These are phyloP conservation scores for Hygrophoropsis aurantiaca DNA, from an alignment of 768 basidiomycete species.

Conservation along the genomic window DNA sequence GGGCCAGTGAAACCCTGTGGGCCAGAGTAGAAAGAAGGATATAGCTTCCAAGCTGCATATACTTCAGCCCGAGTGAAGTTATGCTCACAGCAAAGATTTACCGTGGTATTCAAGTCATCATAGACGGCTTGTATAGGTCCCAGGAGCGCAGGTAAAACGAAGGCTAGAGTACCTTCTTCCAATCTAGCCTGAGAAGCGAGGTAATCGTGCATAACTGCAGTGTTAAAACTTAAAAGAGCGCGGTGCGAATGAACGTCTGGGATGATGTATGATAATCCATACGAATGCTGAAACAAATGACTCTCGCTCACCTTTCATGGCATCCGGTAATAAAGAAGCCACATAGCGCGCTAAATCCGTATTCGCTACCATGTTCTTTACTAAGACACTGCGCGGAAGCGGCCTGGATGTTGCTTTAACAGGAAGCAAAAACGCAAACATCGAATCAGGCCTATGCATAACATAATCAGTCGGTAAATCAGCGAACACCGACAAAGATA, in stretches of 20 bases:
- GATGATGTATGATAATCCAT: slow-evolving; percentile 3
- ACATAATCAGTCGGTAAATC: neutral
- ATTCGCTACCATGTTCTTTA: slow-evolving; percentile 74
- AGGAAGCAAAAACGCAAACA: slow-evolving; percentile 68
- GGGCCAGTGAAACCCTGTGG: slow-evolving; percentile 58
- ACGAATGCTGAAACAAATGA: slow-evolving; percentile 11
- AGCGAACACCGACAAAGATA: neutral
- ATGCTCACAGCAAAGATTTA: slow-evolving; percentile 30
- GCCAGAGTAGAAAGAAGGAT: slow-evolving; percentile 72
- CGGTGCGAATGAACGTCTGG: slow-evolving; percentile 53
- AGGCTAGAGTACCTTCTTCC: slow-evolving; percentile 66
- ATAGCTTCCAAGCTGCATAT: slow-evolving; percentile 64
- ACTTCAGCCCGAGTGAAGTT: neutral
- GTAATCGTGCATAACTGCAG: slow-evolving; percentile 77
- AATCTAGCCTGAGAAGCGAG: slow-evolving; percentile 56
- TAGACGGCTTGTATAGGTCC: slow-evolving; percentile 50
- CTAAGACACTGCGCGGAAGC: slow-evolving; percentile 69
- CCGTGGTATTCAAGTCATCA: slow-evolving; percentile 51
- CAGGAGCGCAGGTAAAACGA: slow-evolving; percentile 62
- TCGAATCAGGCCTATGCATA: slow-evolving; percentile 51
- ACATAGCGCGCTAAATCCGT: slow-evolving; percentile 74
- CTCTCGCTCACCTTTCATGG: slow-evolving; percentile 41
- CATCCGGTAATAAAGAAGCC: slow-evolving; percentile 58
- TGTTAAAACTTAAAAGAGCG: slow-evolving; percentile 79
- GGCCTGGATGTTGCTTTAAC: slow-evolving; percentile 78